Percentiles rank a stretch among this genome's conserved stretches.
Conservation (phyloP, 176 grass and related monocot genomes). For the Puccinellia tenuiflora region DNA sequence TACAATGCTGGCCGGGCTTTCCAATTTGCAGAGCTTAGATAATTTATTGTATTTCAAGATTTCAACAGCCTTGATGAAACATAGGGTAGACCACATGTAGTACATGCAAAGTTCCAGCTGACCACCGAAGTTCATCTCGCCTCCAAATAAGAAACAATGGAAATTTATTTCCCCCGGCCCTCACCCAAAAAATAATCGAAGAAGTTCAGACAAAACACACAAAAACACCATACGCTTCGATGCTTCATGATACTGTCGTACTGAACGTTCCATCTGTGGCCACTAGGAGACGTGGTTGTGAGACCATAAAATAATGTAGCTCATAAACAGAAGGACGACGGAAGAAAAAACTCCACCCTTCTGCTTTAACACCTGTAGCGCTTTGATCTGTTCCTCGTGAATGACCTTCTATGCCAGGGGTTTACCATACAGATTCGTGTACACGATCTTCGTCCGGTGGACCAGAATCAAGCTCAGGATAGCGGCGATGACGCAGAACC, state of each 20-base stretch:
- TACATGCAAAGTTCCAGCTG: constrained; percentile 4
- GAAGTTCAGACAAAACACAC: constrained; percentile 13
- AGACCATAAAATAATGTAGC: neutral
- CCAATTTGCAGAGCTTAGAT: neutral
- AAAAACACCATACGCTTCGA: neutral
- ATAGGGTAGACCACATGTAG: neutral
- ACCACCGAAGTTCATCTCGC: neutral
- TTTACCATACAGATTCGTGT: constrained; percentile 55
- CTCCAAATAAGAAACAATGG: neutral
- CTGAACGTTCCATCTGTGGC: neutral
- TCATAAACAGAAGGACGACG: neutral
- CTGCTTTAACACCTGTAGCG: neutral
- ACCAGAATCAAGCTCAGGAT: constrained; percentile 65
- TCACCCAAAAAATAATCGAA: neutral
- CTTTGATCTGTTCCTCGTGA: neutral
- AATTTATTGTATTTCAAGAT: constrained; percentile 5
- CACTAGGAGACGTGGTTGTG: neutral
- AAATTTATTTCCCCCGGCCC: neutral
- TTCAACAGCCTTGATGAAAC: neutral
- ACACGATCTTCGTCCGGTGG: constrained; percentile 68
- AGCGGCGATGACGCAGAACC: constrained; percentile 68
- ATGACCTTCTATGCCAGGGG: neutral
- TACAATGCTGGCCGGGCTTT: neutral
- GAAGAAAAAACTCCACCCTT: neutral
- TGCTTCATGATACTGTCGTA: neutral